A percentile compares a stretch with the other conserved stretches of the same genome.
These are phyloP conservation scores for Westerdykella sp. DNA, from an alignment of 2,329 filamentous ascomycete species.

Conservation along the genomic window DNA sequence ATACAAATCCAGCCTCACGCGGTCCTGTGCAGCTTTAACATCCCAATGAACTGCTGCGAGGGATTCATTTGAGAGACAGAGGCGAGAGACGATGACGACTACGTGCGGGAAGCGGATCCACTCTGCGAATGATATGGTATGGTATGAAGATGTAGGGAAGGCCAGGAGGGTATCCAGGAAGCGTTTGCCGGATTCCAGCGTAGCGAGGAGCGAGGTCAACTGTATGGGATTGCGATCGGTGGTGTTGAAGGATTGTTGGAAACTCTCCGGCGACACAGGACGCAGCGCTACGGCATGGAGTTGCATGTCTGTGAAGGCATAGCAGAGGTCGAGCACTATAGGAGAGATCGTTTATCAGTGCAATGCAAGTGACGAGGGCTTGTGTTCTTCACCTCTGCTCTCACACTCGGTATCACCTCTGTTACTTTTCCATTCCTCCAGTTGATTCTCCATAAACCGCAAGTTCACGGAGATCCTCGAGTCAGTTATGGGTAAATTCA, in stretches of 20 bases:
- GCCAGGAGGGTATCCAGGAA: conserved; percentile 65
- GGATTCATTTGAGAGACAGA: conserved; percentile 24
- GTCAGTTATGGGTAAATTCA: conserved; percentile 21
- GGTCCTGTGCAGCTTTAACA: conserved; percentile 25
- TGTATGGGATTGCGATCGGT: conserved; percentile 9
- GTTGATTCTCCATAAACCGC: conserved; percentile 21
- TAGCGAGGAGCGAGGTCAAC: conserved; percentile 19
- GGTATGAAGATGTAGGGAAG: conserved; percentile 54
- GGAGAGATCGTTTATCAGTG: neutral
- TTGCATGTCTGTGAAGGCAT: conserved; percentile 22
- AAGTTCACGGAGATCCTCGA: conserved; percentile 25
- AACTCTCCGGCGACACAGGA: neutral
- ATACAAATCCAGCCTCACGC: conserved; percentile 26
- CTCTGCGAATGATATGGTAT: conserved; percentile 27
- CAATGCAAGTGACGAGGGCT: neutral
- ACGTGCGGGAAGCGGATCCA: conserved; percentile 30
- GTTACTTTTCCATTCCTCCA: conserved; percentile 21
- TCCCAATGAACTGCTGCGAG: conserved; percentile 25
- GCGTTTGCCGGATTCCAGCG: conserved; percentile 57
- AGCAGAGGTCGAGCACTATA: conserved; percentile 24
- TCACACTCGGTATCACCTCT: conserved; percentile 3
- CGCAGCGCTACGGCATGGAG: conserved; percentile 25
- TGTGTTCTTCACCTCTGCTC: conserved; percentile 13
- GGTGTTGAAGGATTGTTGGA: neutral
- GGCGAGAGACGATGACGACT: conserved; percentile 22